Base-by-base conservation (phyloP, 192 early-diverging fungal species). In the Coemansia sp. region DNA sequence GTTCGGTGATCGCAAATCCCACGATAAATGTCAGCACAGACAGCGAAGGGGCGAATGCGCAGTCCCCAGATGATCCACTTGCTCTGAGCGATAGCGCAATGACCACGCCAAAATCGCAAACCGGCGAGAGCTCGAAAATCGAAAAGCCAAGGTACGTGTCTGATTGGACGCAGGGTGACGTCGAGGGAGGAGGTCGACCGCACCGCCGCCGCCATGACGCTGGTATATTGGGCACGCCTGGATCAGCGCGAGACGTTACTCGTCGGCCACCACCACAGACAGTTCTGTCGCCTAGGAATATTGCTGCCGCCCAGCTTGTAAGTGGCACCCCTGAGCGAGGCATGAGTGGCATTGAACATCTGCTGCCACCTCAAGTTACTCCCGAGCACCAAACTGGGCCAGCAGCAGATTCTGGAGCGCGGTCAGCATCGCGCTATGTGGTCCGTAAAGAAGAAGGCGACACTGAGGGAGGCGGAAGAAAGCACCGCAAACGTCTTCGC, bases 181-280 rank as follows among this genome's bases (percentile, higher is more conserved):
- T 74, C 9, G 72, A 74, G 43, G 77, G 77, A 8, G 77, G 77
- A 2, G 77, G 77, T 7, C 61, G 77, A n/a, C 77, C 62, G 13
- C 77, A 79, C 39, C 77, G 72, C 28, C 68, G 69, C 42, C 64
- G 77, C n/a, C 72, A 74, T 50, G 68, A 68, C 9, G 2, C 45
- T 2, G 37, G 33, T 35, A 33, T 26, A 9, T 50, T 36, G 9
- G 71, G 62, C 18, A 70, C 70, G n/a, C 71, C 72, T 50, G 56
- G 56, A 36, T 36, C 56, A 34, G 7, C 56, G 2, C 56, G 8
- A 9, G 65, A 63, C 11, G 57, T n/a, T 28, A 25, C 28, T 33
- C 55, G 56, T 14, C 25, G 31, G 25, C 76, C 70, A 7, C 76
- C 76, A 4, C 76, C 76, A 13, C 76, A 73, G 61, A 73, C 76